These are phyloP conservation scores for Vaccinium vitisidaea DNA, from an alignment of 148 eudicot genomes.

Conservation along the genomic window DNA sequence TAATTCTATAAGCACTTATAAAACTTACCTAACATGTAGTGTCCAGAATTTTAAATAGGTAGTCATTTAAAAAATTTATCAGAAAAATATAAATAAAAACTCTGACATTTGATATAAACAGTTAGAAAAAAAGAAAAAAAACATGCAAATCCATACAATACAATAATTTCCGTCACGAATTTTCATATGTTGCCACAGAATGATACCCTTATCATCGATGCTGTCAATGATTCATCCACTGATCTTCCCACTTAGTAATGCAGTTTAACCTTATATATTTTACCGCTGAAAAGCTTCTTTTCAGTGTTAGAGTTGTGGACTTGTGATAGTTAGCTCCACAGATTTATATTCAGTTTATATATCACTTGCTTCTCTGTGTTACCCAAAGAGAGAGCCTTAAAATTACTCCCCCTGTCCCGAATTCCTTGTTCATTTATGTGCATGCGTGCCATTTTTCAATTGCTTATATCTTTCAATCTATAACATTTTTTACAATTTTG, in stretches of 20 bases:
- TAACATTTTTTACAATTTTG: too few relatives aligned
- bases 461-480: too few relatives aligned
- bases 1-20: background rate
- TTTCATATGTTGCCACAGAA: background rate
- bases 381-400: background rate
- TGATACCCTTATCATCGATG: background rate
- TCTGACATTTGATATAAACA: background rate
- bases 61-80: background rate
- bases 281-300: background rate
- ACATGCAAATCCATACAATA: background rate
- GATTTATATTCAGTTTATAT: background rate
- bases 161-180: background rate
- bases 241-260: background rate
- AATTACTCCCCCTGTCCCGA: background rate
- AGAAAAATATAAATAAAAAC: background rate
- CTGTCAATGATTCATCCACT: constrained; percentile 3
- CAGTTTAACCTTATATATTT: background rate
- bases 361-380: background rate
- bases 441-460: too few relatives aligned
- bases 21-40: constrained; percentile 48
- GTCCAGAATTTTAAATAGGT: background rate
- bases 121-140: background rate
- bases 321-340: background rate
- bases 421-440: too few relatives aligned
- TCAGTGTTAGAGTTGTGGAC: background rate